Evolutionary conservation across 192 early-diverging fungal genomes (phyloP).

Genomic region (Chytriomyces confervae): DNA sequence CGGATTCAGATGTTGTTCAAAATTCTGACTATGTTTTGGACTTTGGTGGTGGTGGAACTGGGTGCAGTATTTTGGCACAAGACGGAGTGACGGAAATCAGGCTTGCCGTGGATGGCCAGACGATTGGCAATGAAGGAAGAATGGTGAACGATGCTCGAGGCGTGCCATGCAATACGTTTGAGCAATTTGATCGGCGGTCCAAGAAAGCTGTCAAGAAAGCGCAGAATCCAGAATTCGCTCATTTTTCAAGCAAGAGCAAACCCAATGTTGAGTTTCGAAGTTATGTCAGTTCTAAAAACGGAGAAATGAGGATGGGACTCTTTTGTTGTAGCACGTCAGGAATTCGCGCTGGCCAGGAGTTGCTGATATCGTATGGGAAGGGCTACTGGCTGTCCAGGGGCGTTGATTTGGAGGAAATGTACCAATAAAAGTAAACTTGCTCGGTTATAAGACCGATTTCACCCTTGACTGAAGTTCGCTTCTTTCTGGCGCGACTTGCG

Average conservation of each 20-base stretch:
- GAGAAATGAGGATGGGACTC: slow-evolving; percentile 46
- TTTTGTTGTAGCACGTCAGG: slow-evolving; percentile 28
- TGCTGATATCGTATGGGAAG: slow-evolving; percentile 56
- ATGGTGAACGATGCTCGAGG: slow-evolving; percentile 59
- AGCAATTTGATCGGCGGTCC: not conserved
- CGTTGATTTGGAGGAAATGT: slow-evolving; percentile 29
- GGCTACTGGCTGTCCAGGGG: slow-evolving; percentile 46
- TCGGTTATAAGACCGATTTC: too few species aligned
- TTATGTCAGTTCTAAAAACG: slow-evolving; percentile 19
- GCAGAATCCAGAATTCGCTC: slow-evolving; percentile 7
- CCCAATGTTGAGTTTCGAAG: slow-evolving; percentile 53
- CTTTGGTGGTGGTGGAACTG: slow-evolving; percentile 27
- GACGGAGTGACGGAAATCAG: slow-evolving; percentile 55
- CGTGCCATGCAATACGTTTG: slow-evolving; percentile 6
- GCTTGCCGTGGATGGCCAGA: slow-evolving; percentile 46
- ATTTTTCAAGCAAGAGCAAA: slow-evolving; percentile 27
- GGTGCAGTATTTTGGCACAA: not conserved
- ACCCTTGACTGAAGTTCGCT: too few species aligned
- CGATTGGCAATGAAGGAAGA: slow-evolving; percentile 52
- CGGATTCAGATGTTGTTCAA: not conserved
- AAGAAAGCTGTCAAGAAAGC: slow-evolving; percentile 17
- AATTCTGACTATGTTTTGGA: slow-evolving; percentile 29
- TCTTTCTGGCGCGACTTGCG: too few species aligned
- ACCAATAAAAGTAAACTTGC: not conserved
- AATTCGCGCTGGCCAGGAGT: slow-evolving; percentile 47